A percentile compares a stretch with the other conserved stretches of the same genome.
phyloP scores from a whole-genome alignment of 352 stramenopile species.

The Phytophthora podocarpi region DNA sequence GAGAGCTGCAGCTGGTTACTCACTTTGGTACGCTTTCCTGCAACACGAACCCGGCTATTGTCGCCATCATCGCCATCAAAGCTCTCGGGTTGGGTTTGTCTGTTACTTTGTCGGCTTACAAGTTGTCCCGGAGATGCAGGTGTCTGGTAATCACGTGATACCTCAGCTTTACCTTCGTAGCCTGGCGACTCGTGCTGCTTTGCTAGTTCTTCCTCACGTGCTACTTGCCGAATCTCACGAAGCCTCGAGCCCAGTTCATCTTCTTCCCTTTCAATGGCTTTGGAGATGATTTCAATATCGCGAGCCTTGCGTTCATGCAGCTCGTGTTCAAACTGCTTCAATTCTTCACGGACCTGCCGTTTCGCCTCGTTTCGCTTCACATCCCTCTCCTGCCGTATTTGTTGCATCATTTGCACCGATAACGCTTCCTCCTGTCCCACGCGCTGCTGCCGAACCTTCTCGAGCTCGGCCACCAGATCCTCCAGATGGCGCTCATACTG shows the following conservation, averaged over 20 bases:
- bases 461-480: constrained; percentile 62
- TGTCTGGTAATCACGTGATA: background rate
- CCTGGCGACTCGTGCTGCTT: constrained; percentile 3
- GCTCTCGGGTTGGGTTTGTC: constrained; percentile 2
- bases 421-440: constrained; percentile 69
- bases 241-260: constrained; percentile 36
- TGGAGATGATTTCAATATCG: constrained; percentile 45
- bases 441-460: constrained; percentile 56
- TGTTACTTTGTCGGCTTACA: background rate
- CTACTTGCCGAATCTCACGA: constrained; percentile 40
- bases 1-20: constrained; percentile 10
- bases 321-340: constrained; percentile 55
- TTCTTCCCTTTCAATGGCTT: constrained; percentile 53
- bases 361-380: constrained; percentile 53
- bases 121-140: constrained; percentile 16
- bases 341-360: constrained; percentile 48
- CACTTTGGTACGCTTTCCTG: constrained; percentile 2
- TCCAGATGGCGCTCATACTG: constrained; percentile 72
- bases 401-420: constrained; percentile 51
- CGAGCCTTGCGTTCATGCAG: constrained; percentile 51
- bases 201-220: constrained; percentile 46
- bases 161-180: background rate
- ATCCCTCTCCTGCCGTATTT: constrained; percentile 59
- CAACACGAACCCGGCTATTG: background rate
- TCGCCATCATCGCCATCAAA: constrained; percentile 1